These are phyloP conservation scores for Ceratorhiza oryzae-sativae DNA, from an alignment of 1,284 basidiomycete species.

Conservation along the genomic window DNA sequence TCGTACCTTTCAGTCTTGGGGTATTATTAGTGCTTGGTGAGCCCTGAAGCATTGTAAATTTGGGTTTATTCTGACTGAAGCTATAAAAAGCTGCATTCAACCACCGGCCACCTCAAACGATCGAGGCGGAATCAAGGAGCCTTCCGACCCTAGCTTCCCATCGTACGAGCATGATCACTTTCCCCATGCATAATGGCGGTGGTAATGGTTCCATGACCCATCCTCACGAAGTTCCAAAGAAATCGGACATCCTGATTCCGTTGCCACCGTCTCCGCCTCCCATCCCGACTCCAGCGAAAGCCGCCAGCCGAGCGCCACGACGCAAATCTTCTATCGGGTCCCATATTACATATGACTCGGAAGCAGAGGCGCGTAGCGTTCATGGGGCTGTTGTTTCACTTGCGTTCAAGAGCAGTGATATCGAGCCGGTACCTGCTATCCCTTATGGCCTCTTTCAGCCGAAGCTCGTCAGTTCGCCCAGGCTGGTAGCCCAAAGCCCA, in stretches of 20 bases:
- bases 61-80: not conserved
- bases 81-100: slow-evolving; percentile 43
- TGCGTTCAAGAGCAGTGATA: slow-evolving; percentile 39
- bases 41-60: not conserved
- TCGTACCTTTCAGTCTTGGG: slow-evolving; percentile 60
- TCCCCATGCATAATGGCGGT: slow-evolving; percentile 36
- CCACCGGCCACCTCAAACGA: slow-evolving; percentile 14
- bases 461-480: slow-evolving; percentile 18
- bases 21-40: slow-evolving; percentile 56
- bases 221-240: not conserved
- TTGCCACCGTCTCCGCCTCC: slow-evolving; percentile 28
- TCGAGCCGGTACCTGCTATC: slow-evolving; percentile 32
- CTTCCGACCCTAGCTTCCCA: slow-evolving; percentile 27
- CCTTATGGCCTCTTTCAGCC: slow-evolving; percentile 27
- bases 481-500: not conserved
- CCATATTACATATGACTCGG: slow-evolving; percentile 17
- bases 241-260: slow-evolving; percentile 9
- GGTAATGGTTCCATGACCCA: slow-evolving; percentile 27
- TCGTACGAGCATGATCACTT: slow-evolving; percentile 29
- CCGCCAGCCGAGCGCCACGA: slow-evolving; percentile 28
- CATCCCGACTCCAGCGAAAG: slow-evolving; percentile 8
- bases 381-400: slow-evolving; percentile 41
- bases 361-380: slow-evolving; percentile 39
- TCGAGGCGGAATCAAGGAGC: slow-evolving; percentile 17
- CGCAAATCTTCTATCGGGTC: slow-evolving; percentile 14